phyloP scores from a whole-genome alignment of 768 basidiomycete species.

The Hortiboletus campestris region DNA sequence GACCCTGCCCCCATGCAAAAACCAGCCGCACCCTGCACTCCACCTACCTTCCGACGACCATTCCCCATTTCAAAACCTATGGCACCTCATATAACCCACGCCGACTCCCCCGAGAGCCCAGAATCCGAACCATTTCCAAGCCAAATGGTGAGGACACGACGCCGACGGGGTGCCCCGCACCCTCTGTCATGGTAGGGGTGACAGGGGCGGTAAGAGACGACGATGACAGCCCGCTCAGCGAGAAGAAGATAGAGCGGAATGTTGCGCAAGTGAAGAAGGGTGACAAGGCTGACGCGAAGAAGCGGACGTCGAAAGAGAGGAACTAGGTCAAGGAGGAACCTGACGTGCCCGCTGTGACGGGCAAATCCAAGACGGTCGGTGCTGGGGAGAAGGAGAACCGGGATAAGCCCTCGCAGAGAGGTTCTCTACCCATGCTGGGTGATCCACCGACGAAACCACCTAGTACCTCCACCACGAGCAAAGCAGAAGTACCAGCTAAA shows the following conservation, averaged over 20 bases:
- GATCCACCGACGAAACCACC: slow-evolving; percentile 20
- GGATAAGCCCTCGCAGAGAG: slow-evolving; percentile 33
- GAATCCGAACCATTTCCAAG: slow-evolving; percentile 9
- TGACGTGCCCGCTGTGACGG: slow-evolving; percentile 3
- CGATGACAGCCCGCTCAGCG: slow-evolving; percentile 53
- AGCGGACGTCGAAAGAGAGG: slow-evolving; percentile 39
- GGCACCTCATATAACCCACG: slow-evolving; percentile 68
- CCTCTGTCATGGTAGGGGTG: background rate
- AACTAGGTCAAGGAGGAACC: slow-evolving; percentile 35
- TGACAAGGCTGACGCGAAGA: slow-evolving; percentile 21
- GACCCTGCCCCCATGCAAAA: slow-evolving; percentile 4
- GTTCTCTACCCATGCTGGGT: slow-evolving; percentile 21
- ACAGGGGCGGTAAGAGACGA: slow-evolving; percentile 36
- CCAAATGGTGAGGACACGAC: slow-evolving; percentile 22
- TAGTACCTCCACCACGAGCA: slow-evolving; percentile 2
- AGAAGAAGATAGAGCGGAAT: slow-evolving; percentile 45
- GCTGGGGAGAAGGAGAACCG: slow-evolving; percentile 36
- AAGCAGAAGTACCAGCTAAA: slow-evolving; percentile 13
- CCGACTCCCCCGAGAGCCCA: slow-evolving; percentile 55
- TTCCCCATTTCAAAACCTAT: slow-evolving; percentile 75
- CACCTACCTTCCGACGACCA: slow-evolving; percentile 35
- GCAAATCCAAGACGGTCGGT: slow-evolving; percentile 32
- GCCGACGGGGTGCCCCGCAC: slow-evolving; percentile 23
- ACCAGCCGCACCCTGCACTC: slow-evolving; percentile 18
- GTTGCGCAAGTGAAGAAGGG: slow-evolving; percentile 4